Evolutionary conservation across 108 stramenopile genomes (phyloP).

Genomic region (Cyclotella choctawhatcheeana): DNA sequence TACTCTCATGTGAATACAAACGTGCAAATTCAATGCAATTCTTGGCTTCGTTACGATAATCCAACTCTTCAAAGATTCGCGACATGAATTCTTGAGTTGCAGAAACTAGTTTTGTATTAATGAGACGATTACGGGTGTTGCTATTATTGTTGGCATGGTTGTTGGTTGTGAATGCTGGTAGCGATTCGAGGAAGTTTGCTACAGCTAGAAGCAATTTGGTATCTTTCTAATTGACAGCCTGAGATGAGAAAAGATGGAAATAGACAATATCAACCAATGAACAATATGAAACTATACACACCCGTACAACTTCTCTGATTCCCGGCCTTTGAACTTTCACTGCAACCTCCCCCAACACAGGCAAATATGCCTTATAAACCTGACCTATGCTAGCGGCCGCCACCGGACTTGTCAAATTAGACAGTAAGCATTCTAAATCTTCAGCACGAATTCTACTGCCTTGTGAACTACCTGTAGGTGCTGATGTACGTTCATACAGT

Average conservation of each 20-base stretch:
- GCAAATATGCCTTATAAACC: constrained; percentile 56
- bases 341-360: constrained; percentile 62
- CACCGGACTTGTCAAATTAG: constrained; percentile 23
- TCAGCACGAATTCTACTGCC: neutral
- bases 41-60: constrained; percentile 57
- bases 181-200: constrained; percentile 56
- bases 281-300: neutral
- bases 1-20: constrained; percentile 60
- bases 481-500: constrained; percentile 11
- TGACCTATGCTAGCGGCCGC: constrained; percentile 57
- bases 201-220: constrained; percentile 46
- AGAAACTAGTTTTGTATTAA: constrained; percentile 57
- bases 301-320: constrained; percentile 56
- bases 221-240: constrained; percentile 29
- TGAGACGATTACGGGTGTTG: constrained; percentile 35
- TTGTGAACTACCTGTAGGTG: neutral
- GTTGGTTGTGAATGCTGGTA: constrained; percentile 45
- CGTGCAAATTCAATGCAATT: constrained; percentile 55
- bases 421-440: constrained; percentile 29
- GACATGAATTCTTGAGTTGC: constrained; percentile 80
- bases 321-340: constrained; percentile 77
- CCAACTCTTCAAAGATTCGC: constrained; percentile 70
- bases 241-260: neutral
- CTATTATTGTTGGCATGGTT: neutral
- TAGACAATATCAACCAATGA: neutral